Base-by-base conservation (phyloP, 2,329 filamentous ascomycete genomes). In the Paracoccidioides lutzii region DNA sequence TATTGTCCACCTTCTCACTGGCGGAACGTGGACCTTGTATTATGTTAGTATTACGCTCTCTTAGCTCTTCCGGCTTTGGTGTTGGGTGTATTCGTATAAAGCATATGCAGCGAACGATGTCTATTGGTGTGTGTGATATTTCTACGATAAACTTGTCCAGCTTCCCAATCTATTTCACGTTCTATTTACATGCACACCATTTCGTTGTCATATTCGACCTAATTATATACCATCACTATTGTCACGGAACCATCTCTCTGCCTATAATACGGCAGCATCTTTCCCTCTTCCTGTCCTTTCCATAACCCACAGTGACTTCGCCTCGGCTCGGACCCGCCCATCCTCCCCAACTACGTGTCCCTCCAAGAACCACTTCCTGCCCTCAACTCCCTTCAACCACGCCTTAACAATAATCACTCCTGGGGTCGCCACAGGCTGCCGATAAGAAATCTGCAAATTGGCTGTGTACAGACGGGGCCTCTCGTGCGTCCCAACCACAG, bases 331-430 rank as follows among this genome's bases (percentile, higher is more conserved):
- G 50, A 90, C 78, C 14, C 78, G 72, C 0, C 84, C 83, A 62
- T 78, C 75, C 70, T 84, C 79, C 7, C 81, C 81, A 78, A 95
- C 90, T 64, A 97, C 84, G 62, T 82, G 81, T 1, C 89, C 93
- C 72, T 87, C 85, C 0, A 96, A 89, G 89, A 89, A 96, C 10
- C 90, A 91, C 75, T 97, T 97, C 59, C 93, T 79, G 0, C 93
- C 91, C 67, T 97, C 90, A 1, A 91, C 87, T 74, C 86, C 90
- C 8, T 81, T 84, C 22, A 90, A 95, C 67, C 82, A 81, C 3
- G 88, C 90, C 59, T 81, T 79, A 57, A 98, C 73, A 45, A 95
- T 88, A 35, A 94, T 75, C 66, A 86, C 93, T 58, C 81, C 80
- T 28, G 82, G 81, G 5, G 90, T 89, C 63, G 80, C 82, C 46